phyloP scores from a whole-genome alignment of 257 asterid species.

The Solanum habrochaites region DNA sequence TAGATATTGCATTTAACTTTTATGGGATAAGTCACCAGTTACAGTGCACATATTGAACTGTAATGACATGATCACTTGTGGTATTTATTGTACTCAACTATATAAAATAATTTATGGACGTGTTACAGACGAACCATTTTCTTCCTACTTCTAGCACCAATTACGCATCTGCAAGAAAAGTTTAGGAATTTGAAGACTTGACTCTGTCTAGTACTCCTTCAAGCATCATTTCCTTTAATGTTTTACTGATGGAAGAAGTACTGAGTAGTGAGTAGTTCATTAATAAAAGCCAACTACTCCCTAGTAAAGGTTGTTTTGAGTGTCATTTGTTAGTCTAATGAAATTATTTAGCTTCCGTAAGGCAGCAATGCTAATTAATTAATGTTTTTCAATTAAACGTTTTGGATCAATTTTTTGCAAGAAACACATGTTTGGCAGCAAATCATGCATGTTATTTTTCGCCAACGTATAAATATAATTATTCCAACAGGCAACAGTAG shows the following conservation, averaged over 20 bases:
- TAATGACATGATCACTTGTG: neutral
- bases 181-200: neutral
- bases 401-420: neutral
- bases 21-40: neutral
- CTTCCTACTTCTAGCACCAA: neutral
- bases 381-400: neutral
- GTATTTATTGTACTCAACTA: neutral
- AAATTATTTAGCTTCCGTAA: neutral
- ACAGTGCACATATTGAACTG: neutral
- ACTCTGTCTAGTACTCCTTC: neutral
- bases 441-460: neutral
- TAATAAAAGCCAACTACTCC: neutral
- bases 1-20: neutral
- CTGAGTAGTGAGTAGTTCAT: neutral
- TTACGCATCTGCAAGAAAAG: neutral
- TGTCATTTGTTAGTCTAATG: neutral
- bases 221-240: neutral
- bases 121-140: neutral
- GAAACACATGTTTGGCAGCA: neutral
- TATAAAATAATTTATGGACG: neutral
- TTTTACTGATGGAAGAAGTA: neutral
- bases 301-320: neutral
- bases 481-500: no score
- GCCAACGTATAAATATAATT: neutral
- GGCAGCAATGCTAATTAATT: neutral